Evolutionary conservation across 257 asterid species (phyloP), one percentile per base, ranked within the genome.

Genomic region (Ophiorrhiza pumila): DNA sequence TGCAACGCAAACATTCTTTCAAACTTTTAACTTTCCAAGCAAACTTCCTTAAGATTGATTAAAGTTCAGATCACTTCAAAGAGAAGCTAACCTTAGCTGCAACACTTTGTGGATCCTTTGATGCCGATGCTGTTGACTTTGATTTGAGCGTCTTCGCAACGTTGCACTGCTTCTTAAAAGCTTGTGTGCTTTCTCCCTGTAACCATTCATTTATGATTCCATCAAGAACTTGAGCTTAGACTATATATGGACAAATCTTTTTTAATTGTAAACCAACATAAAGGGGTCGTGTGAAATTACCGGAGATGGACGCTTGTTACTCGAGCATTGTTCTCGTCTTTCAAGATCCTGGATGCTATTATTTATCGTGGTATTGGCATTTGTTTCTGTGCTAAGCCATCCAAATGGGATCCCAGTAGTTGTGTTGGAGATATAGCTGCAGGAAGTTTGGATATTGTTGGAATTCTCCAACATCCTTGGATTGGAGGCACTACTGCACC

Each of bases 101-200:
- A 71, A 88, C 78, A 65, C 97, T 93, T 78, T 86, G 95, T 72
- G 97, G 96, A 82, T 89, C 98, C 83, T 89, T 93, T 1, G 74
- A 62, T 85, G 69, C 25, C 5, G 70, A 63, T 82, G 80, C 4
- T 1, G 69, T 70, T 22, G 79, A 35, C 80, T 82, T 89, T 2
- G 85, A 63, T 80, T 87, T 91, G 3, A 76, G 75, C 74, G 78
- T 86, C 83, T 80, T 89, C 5, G 90, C 63, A 49, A 71, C 82
- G 17, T 31, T 77, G 67, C 96, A 91, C 67, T 89, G 95, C 81
- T 93, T 90, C 86, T 90, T 93, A 39, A 57, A 23, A 69, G 84
- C 83, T 72, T 89, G 92, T 70, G 58, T 49, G 73, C 79, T 84
- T 69, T 86, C 96, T 55, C 83, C 97, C 96, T 88, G 74, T 10